These are phyloP conservation scores for Volvox reticuliferus DNA, from an alignment of 139 green algal species.

Conservation along the genomic window DNA sequence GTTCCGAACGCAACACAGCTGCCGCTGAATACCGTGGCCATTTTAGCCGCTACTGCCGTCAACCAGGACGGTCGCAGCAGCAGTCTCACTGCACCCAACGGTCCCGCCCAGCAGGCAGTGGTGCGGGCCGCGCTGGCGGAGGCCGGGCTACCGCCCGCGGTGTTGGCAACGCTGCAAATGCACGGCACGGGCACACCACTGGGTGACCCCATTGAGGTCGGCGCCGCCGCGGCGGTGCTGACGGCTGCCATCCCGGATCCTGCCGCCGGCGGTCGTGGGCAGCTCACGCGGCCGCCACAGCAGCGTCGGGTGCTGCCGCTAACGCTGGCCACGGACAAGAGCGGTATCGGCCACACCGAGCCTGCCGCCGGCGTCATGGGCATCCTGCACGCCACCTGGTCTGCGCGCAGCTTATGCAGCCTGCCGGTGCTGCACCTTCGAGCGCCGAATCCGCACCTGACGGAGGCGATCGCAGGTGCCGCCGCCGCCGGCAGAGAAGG, in stretches of 20 bases:
- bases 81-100: constrained; percentile 90
- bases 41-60: constrained; percentile 75
- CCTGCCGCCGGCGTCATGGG: constrained; percentile 84
- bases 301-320: constrained; percentile 50
- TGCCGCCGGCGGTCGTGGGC: neutral
- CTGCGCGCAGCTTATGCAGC: constrained; percentile 8
- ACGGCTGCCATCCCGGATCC: neutral
- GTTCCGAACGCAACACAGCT: constrained; percentile 1
- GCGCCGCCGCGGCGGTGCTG: constrained; percentile 69
- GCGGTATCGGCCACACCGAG: constrained; percentile 87
- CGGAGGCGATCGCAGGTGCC: constrained; percentile 14
- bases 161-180: constrained; percentile 76
- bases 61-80: constrained; percentile 94
- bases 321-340: constrained; percentile 84
- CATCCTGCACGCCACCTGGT: constrained; percentile 59
- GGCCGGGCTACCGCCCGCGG: constrained; percentile 32
- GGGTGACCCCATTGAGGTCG: constrained; percentile 92
- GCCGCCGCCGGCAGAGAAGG: neutral
- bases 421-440: constrained; percentile 77
- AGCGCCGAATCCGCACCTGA: constrained; percentile 76
- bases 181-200: constrained; percentile 88
- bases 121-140: constrained; percentile 68
- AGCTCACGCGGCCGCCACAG: too few relatives aligned
- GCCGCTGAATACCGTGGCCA: constrained; percentile 17
- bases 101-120: constrained; percentile 87